Percentiles rank a stretch among this genome's conserved stretches.
These are phyloP conservation scores for Sisymbrium altissimum DNA, from an alignment of 345 rosid species.

Conservation along the genomic window DNA sequence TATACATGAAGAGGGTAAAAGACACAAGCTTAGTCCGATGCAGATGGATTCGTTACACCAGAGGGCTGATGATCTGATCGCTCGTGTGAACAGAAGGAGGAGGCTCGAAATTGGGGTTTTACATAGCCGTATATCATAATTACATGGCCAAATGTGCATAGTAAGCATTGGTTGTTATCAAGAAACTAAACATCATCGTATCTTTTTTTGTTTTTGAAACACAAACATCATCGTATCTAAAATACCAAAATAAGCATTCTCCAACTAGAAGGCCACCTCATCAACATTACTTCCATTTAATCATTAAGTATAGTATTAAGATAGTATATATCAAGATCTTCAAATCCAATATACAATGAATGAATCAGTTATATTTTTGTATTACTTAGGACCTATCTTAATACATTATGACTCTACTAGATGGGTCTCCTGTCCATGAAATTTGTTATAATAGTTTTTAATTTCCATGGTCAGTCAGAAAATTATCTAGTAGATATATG, in stretches of 20 bases:
- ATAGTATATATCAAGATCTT: no score
- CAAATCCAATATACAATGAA: no score
- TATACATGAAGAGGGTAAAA: not conserved
- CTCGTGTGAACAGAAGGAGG: conserved; percentile 55
- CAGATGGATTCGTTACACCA: conserved; percentile 50
- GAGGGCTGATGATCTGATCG: conserved; percentile 71
- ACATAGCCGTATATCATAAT: not conserved
- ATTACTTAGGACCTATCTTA: no score
- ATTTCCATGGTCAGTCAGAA: no score
- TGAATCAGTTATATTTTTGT: no score
- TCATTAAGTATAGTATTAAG: not conserved
- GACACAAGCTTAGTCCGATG: conserved; percentile 22
- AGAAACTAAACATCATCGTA: not conserved
- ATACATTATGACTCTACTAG: no score
- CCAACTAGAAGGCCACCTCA: not conserved
- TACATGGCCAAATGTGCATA: not conserved
- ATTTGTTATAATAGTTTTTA: no score
- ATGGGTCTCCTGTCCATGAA: no score
- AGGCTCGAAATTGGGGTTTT: conserved; percentile 44
- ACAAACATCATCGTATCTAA: not conserved
- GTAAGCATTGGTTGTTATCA: not conserved
- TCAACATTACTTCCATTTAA: not conserved
- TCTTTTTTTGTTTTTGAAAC: no score
- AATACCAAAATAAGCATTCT: not conserved
- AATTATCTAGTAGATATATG: no score